Percentiles rank a stretch among this genome's conserved stretches.
phyloP scores from a whole-genome alignment of 805 yeast species.

The Schwanniomyces sp. region DNA sequence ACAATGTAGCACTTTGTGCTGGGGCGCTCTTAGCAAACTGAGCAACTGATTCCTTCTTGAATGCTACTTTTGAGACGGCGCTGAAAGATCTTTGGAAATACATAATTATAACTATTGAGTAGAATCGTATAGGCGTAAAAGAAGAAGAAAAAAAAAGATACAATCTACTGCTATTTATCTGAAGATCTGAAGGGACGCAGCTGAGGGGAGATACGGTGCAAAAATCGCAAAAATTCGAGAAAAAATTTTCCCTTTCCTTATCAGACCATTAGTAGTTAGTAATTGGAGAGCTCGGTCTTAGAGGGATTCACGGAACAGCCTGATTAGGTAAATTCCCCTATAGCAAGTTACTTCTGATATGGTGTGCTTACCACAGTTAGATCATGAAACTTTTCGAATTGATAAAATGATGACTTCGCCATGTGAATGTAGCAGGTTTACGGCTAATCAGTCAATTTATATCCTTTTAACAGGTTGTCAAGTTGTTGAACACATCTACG shows the following conservation, averaged over 20 bases:
- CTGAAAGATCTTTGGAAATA: conserved; percentile 19
- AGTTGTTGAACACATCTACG: neutral
- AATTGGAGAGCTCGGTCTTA: neutral
- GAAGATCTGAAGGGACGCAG: neutral
- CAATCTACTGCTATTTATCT: neutral
- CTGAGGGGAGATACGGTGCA: neutral
- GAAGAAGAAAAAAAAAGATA: neutral
- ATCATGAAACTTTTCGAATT: too few species aligned
- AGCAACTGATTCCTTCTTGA: conserved; percentile 27
- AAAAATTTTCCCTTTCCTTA: neutral
- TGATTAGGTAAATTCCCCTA: neutral
- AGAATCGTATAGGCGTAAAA: neutral
- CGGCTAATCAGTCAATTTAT: neutral
- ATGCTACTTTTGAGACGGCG: conserved; percentile 17
- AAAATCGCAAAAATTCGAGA: neutral
- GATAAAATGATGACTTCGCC: too few species aligned
- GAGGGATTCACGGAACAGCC: neutral
- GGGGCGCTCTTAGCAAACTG: neutral
- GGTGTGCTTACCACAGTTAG: too few species aligned
- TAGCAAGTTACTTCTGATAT: neutral
- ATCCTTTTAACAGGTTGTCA: neutral
- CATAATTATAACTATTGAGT: neutral
- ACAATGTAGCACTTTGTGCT: neutral
- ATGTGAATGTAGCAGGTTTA: too few species aligned
- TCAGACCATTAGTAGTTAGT: neutral